phyloP scores from a whole-genome alignment of 306 rosid genomes.

The Cucurbita pepo region DNA sequence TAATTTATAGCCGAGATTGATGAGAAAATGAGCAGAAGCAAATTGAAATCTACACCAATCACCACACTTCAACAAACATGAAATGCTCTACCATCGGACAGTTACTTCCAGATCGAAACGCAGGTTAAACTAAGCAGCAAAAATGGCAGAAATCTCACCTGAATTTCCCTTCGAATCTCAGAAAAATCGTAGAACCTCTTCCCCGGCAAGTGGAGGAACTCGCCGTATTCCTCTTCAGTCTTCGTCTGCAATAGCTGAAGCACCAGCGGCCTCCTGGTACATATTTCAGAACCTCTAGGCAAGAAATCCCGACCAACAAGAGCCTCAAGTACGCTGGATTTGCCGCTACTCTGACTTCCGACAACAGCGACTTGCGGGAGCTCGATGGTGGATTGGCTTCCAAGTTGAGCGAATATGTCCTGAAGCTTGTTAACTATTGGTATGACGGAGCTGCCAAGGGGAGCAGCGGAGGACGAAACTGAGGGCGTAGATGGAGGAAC shows the following conservation, averaged over 20 bases:
- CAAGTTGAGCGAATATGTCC: slow-evolving; percentile 17
- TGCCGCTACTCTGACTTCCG: slow-evolving; percentile 30
- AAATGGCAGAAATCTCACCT: slow-evolving; percentile 2
- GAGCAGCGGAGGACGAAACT: slow-evolving; percentile 1
- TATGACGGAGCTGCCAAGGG: slow-evolving; percentile 12
- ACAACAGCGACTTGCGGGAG: slow-evolving; percentile 24
- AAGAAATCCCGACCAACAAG: slow-evolving; percentile 30
- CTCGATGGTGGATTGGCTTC: slow-evolving; percentile 7
- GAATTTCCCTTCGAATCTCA: slow-evolving; percentile 19
- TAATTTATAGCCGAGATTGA: background rate
- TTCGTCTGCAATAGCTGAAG: slow-evolving; percentile 14
- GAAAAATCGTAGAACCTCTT: slow-evolving; percentile 21
- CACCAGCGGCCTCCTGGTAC: slow-evolving; percentile 26
- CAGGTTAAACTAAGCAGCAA: background rate
- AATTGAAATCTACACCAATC: background rate
- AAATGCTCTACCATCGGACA: background rate
- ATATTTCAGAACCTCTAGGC: slow-evolving; percentile 20
- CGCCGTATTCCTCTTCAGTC: slow-evolving; percentile 17
- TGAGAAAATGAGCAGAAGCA: background rate
- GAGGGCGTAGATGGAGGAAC: slow-evolving; percentile 4
- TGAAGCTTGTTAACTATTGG: slow-evolving; percentile 21
- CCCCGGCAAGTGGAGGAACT: slow-evolving; percentile 24
- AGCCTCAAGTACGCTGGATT: slow-evolving; percentile 27
- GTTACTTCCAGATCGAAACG: background rate
- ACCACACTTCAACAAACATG: background rate